Evolutionary conservation across 2,329 filamentous ascomycete genomes (phyloP).

Genomic region (Byssochlamys sp.): DNA sequence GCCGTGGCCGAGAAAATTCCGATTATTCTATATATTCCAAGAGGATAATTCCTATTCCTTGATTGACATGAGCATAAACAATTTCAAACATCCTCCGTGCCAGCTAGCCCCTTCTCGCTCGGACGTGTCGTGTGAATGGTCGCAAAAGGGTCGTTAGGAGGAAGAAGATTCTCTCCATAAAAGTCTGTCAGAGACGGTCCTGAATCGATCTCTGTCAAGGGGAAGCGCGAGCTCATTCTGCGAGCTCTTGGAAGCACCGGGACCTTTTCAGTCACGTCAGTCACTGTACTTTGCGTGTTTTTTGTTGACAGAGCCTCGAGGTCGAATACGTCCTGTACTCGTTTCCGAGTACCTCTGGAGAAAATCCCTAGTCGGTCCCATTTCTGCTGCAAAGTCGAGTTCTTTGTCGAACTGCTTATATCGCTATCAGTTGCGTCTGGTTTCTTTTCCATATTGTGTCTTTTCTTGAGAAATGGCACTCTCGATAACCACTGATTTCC

Average conservation of each 20-base stretch:
- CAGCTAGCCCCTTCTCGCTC: neutral
- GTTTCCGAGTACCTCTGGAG: slow-evolving; percentile 7
- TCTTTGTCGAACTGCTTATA: neutral
- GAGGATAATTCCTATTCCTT: neutral
- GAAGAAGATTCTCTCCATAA: neutral
- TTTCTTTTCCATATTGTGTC: neutral
- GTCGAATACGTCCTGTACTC: slow-evolving; percentile 14
- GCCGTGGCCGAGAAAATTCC: neutral
- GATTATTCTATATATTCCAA: neutral
- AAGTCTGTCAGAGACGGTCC: neutral
- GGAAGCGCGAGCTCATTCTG: slow-evolving; percentile 9
- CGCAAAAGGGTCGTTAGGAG: neutral
- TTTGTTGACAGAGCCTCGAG: slow-evolving; percentile 7
- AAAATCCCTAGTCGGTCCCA: slow-evolving; percentile 6
- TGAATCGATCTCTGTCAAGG: neutral
- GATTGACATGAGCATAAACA: too few relatives aligned
- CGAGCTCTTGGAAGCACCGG: slow-evolving; percentile 14
- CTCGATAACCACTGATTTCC: neutral
- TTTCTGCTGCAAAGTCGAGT: slow-evolving; percentile 4
- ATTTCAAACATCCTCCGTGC: neutral
- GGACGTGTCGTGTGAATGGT: neutral
- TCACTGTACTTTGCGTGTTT: neutral
- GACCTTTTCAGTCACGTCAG: slow-evolving; percentile 3
- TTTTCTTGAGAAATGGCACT: neutral
- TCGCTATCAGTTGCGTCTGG: neutral